phyloP scores from a whole-genome alignment of 352 stramenopile species.

The Phytophthora fragariae region DNA sequence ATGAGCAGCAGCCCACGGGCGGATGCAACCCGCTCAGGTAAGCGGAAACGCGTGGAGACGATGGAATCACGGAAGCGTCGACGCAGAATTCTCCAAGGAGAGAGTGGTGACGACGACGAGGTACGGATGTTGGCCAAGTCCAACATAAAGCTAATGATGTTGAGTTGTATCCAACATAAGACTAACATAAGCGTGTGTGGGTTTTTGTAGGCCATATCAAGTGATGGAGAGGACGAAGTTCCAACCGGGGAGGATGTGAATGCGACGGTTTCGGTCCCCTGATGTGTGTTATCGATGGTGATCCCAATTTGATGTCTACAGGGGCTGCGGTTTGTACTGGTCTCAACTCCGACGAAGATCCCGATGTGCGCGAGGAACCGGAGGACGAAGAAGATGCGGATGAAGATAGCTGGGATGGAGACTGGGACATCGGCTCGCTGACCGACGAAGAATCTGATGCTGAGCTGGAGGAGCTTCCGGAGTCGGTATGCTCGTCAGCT shows the following conservation, averaged over 20 bases:
- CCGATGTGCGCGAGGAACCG: neutral
- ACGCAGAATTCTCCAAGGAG: neutral
- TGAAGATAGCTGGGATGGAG: neutral
- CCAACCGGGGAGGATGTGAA: neutral
- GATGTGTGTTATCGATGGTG: neutral
- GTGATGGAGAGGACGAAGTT: neutral
- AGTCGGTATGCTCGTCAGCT: neutral
- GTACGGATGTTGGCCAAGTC: neutral
- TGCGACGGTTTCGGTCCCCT: neutral
- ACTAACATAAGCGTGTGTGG: neutral
- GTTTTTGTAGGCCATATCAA: neutral
- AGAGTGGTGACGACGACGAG: neutral
- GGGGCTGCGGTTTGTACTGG: neutral
- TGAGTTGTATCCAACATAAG: neutral
- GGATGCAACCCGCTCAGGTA: neutral
- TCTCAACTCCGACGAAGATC: neutral
- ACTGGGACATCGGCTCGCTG: neutral
- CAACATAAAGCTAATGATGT: neutral
- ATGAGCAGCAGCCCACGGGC: neutral
- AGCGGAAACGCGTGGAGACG: neutral
- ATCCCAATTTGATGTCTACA: neutral
- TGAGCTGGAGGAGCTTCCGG: neutral
- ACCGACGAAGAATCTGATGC: neutral
- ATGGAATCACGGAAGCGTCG: neutral
- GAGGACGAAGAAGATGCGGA: neutral